Percentiles rank a stretch among this genome's conserved stretches.
Conservation (phyloP, 108 stramenopile genomes). For the Epipyxis sp. region DNA sequence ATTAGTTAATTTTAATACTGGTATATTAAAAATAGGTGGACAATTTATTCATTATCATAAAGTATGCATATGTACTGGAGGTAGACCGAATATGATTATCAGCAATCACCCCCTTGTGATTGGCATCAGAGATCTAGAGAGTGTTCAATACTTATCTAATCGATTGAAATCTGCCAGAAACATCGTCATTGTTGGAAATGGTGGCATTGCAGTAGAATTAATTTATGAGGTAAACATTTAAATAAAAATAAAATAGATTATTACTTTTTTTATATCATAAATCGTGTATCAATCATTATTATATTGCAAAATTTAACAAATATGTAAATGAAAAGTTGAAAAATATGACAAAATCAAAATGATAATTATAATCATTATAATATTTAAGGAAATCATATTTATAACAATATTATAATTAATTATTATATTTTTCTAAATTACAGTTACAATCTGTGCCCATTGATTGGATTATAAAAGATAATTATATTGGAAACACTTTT, state of each 20-base stretch:
- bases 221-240: constrained; percentile 41
- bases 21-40: constrained; percentile 18
- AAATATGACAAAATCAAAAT: too few relatives aligned
- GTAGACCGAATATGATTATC: constrained; percentile 31
- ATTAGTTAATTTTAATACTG: too few relatives aligned
- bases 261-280: too few relatives aligned
- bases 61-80: constrained; percentile 50
- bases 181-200: constrained; percentile 46
- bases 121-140: constrained; percentile 49
- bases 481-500: constrained; percentile 51
- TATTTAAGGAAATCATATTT: too few relatives aligned
- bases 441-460: neutral
- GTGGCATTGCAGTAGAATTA: constrained; percentile 50
- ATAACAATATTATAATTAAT: neutral
- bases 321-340: too few relatives aligned
- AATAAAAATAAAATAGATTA: too few relatives aligned
- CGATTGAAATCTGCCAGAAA: constrained; percentile 26
- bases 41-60: constrained; percentile 22
- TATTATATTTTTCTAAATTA: neutral
- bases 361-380: too few relatives aligned
- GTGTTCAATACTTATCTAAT: constrained; percentile 38
- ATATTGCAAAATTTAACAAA: too few relatives aligned
- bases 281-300: too few relatives aligned
- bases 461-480: constrained; percentile 16
- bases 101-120: constrained; percentile 31